Base-by-base conservation (phyloP, 1,139 yeast genomes). In the Candida sojae region DNA sequence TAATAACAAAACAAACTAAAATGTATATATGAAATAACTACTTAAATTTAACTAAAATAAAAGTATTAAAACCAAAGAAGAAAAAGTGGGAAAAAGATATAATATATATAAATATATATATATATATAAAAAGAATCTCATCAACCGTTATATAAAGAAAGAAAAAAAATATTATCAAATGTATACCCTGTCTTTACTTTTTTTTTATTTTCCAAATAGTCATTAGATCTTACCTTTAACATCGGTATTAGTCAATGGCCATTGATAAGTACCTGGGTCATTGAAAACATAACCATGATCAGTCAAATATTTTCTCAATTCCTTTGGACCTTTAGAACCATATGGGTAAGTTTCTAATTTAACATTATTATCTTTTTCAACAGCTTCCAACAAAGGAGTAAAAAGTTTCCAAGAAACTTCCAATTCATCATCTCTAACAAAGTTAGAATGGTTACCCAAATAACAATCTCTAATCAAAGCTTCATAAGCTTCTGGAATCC, bases 401-500 rank as follows among this genome's bases (percentile, higher is more conserved):
- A 93, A 92, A 52, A 93, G 74, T 60, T 80, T 79, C 99, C 99
- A 93, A 51, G 96, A 86, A 51, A 86, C 84, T 52, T 92, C 97
- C 65, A 95, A 82, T 73, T 93, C 99, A 67, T 93, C 99, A 66
- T 92, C 98, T 73, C 99, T 87, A 35, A 93, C 99, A 67, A 95
- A 93, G 74, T 92, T 92, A 52, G 98, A 87, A 72, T 93, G 99
- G 70, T 92, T 96, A 50, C 96, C 99, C 59, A 83, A 79, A 64
- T 86, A 74, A 54, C 93, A 88, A 68, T 95, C 99, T 68, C 96
- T 83, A 59, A 93, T 89, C 60, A 93, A 83, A 2, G 97, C 88
- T 74, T 95, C 99, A 70, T 93, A 93, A 43, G 98, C 99, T 75
- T 92, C 97, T 45, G 99, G 98, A 61, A 93, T 92, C 88, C 92